A percentile compares a stretch with the other conserved stretches of the same genome.
phyloP scores from a whole-genome alignment of 2,329 filamentous ascomycete species.

The Coniochaeta hoffmannii region DNA sequence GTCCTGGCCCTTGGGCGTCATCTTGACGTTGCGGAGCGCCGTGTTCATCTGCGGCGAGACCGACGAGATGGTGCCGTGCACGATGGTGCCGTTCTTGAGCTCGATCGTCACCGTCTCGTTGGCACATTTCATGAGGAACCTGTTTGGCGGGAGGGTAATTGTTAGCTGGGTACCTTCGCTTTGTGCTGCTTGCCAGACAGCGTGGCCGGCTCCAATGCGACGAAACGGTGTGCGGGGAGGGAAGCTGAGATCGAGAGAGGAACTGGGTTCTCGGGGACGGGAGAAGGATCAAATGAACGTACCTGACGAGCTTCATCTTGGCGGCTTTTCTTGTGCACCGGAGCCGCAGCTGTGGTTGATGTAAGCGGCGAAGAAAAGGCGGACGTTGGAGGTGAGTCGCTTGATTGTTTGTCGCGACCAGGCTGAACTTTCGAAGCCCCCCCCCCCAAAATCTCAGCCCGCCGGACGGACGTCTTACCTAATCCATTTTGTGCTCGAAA shows the following conservation, averaged over 20 bases:
- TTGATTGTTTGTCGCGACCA: conserved; percentile 1
- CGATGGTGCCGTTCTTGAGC: conserved; percentile 95
- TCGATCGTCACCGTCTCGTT: conserved; percentile 99
- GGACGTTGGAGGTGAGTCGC: background rate
- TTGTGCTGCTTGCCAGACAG: conserved; percentile 15
- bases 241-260: no score
- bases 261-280: conserved; percentile 18
- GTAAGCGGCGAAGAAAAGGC: background rate
- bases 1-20: conserved; percentile 84
- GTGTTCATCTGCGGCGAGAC: conserved; percentile 99
- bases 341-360: background rate
- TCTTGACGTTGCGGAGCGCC: conserved; percentile 89
- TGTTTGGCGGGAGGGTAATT: conserved; percentile 32
- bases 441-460: background rate
- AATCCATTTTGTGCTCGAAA: background rate
- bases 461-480: background rate
- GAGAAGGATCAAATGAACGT: conserved; percentile 39
- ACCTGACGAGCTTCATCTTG: conserved; percentile 97
- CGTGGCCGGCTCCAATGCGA: background rate
- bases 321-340: conserved; percentile 11
- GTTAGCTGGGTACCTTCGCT: conserved; percentile 2
- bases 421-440: background rate
- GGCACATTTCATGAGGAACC: conserved; percentile 98
- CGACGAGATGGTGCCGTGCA: conserved; percentile 93
- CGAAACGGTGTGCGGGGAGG: no score